phyloP scores from a whole-genome alignment of 192 early-diverging fungal genomes.

The Gorgonomyces haynaldii region DNA sequence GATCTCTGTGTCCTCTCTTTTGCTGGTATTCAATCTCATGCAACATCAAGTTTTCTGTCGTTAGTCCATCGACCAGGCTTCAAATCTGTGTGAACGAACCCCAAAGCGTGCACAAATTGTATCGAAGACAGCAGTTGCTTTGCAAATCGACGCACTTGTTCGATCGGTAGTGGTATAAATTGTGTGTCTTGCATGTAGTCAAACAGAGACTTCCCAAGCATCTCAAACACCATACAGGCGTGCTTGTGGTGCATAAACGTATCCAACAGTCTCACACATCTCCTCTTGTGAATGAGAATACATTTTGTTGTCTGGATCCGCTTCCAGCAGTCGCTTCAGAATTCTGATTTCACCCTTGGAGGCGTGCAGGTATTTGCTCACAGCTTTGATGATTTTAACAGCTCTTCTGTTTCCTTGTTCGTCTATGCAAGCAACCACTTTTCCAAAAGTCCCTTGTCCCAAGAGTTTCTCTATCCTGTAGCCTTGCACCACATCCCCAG shows the following conservation, averaged over 20 bases:
- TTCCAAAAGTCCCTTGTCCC: constrained; percentile 97
- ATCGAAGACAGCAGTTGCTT: constrained; percentile 76
- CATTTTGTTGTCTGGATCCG: constrained; percentile 72
- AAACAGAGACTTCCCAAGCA: constrained; percentile 76
- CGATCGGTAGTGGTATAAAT: constrained; percentile 75
- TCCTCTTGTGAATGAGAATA: constrained; percentile 43
- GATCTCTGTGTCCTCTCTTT: constrained; percentile 44
- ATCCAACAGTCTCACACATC: constrained; percentile 78
- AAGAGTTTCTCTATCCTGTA: too few relatives aligned
- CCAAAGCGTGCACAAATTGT: constrained; percentile 77
- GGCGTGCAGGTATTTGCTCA: constrained; percentile 92
- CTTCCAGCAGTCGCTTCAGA: constrained; percentile 60
- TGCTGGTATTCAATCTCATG: constrained; percentile 28
- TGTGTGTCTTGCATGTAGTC: constrained; percentile 92
- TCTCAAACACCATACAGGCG: constrained; percentile 96
- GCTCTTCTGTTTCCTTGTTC: constrained; percentile 36
- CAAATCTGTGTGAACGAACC: constrained; percentile 90
- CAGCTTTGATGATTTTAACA: constrained; percentile 86
- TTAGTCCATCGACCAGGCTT: constrained; percentile 54
- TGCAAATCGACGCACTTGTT: constrained; percentile 77
- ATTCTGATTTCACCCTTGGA: constrained; percentile 82
- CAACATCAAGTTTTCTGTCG: constrained; percentile 67
- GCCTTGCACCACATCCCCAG: too few relatives aligned
- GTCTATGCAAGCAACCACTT: constrained; percentile 76
- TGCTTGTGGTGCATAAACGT: constrained; percentile 85